Conservation (phyloP, 164 flowering plant genomes). For the Aristolochia californica region DNA sequence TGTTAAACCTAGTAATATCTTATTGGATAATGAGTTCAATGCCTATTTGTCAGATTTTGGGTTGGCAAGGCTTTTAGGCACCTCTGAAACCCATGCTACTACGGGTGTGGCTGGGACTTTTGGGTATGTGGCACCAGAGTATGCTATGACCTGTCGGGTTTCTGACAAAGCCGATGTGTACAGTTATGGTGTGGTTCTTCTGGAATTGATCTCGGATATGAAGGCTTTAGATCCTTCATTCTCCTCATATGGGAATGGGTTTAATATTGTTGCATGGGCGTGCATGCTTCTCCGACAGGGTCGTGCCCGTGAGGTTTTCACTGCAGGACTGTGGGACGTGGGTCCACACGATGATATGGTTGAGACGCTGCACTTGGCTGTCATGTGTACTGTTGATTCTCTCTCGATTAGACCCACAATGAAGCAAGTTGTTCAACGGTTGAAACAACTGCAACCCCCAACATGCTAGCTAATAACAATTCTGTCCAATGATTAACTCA, state of each 20-base stretch:
- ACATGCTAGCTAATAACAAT: slow-evolving; percentile 33
- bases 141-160: slow-evolving; percentile 96
- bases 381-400: slow-evolving; percentile 79
- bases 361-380: slow-evolving; percentile 72
- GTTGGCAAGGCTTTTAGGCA: slow-evolving; percentile 73
- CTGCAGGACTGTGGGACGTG: slow-evolving; percentile 74
- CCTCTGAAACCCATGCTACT: slow-evolving; percentile 94
- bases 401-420: slow-evolving; percentile 79
- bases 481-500: slow-evolving; percentile 20
- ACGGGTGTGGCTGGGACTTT: slow-evolving; percentile 95
- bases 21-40: slow-evolving; percentile 70
- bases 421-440: slow-evolving; percentile 79
- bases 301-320: slow-evolving; percentile 74
- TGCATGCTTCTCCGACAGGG: slow-evolving; percentile 87
- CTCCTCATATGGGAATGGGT: slow-evolving; percentile 76
- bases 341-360: slow-evolving; percentile 86
- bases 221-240: slow-evolving; percentile 87
- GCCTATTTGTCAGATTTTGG: slow-evolving; percentile 92
- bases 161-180: slow-evolving; percentile 94
- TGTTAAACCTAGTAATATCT: slow-evolving; percentile 88
- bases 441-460: slow-evolving; percentile 77
- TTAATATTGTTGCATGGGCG: slow-evolving; percentile 86
- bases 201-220: slow-evolving; percentile 83
- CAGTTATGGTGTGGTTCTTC: slow-evolving; percentile 83
- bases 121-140: slow-evolving; percentile 92